Evolutionary conservation across 495 filamentous ascomycete species (phyloP), one percentile per base, ranked within the genome.

Genomic region (Xylaria flabelliformis): DNA sequence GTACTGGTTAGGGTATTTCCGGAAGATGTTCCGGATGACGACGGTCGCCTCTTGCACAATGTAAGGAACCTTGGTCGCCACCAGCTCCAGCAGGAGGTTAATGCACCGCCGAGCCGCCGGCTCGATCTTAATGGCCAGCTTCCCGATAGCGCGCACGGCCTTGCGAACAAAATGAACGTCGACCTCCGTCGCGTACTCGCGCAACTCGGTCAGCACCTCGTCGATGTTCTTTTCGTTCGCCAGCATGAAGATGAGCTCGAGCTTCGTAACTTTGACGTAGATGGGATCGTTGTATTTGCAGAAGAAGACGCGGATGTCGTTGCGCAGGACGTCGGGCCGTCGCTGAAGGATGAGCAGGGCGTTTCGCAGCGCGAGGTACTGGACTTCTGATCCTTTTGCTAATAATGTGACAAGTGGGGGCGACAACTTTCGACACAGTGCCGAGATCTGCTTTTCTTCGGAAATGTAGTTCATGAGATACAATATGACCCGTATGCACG

Each of bases 221-320:
- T 93, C 91, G 73, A 99, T 98, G 80, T 99, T 99, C 73, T 93
- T 92, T 80, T 98, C 94, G 29, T 90, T 97, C 15, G 96, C 97
- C 64, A 99, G 87, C 96, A 98, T 99, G 84, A 98, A 98, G 77
- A 99, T 98, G 70, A 99, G 86, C 80, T 99, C 96, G 64, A 99
- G 88, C 81, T 99, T 99, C 15, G 97, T 98, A 74, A 99, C 96
- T 82, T 99, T 99, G 83, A 99, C 96, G 77, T 99, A 99, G 69
- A 98, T 98, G 0, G 97, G 96, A 77, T 99, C 96, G 75, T 99
- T 99, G 84, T 99, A 99, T 87, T 99, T 99, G 88, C 96, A 99
- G 82, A 99, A 99, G 83, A 99, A 99, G 58, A 98, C 95, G 13
- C 96, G 88, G 70, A 99, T 97, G 81, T 99, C 96, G 81, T 97